Base-by-base conservation (phyloP, 2,329 filamentous ascomycete genomes). In the Tetracladium maxilliforme region DNA sequence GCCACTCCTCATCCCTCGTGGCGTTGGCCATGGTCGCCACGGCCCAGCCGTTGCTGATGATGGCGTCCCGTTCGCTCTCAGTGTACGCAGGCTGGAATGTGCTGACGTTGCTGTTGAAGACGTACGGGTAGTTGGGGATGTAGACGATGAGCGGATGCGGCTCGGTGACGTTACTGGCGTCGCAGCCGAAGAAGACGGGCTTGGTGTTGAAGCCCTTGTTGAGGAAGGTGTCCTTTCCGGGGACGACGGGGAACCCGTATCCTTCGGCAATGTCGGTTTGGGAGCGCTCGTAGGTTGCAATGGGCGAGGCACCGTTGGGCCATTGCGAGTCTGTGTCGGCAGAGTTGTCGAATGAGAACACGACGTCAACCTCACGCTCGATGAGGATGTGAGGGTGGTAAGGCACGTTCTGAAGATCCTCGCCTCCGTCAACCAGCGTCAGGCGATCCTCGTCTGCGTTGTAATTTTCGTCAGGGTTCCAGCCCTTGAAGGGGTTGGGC, bases 1-100 rank as follows among this genome's bases (percentile, higher is more conserved):
- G 62, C 87, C 90, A 98, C 33, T 76, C 51, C 4, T 51, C 39
- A 45, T 92, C 77, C 4, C 74, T 44, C 1, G 82, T 86, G 24
- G 64, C 69, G 52, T 95, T 94, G 25, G 69, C 82, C 58, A 78
- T 75, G 0, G 86, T 94, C 4, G 69, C 86, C 11, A 76, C 70
- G 37, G 90, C 69, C 54, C 79, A 90, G 12, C 83, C 87, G 52
- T 98, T 95, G 36, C 68, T 49, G 41, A 98, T 83, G 43, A 93
- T 80, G 33, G 64, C 64, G 45, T 93, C 70, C 33, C 87, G 79
- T 52, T 82, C 51, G 2, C 44, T 49, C 38, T 69, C 51, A 18
- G 64, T 59, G 60, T 86, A 82, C 20, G 51, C 49, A 19, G 71
- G 57, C 31, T 71, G 60, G 47, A 79, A 87, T 24, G 87, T 94